Conservation (phyloP, 2,329 filamentous ascomycete species). For the Salinomyces thailandicus region DNA sequence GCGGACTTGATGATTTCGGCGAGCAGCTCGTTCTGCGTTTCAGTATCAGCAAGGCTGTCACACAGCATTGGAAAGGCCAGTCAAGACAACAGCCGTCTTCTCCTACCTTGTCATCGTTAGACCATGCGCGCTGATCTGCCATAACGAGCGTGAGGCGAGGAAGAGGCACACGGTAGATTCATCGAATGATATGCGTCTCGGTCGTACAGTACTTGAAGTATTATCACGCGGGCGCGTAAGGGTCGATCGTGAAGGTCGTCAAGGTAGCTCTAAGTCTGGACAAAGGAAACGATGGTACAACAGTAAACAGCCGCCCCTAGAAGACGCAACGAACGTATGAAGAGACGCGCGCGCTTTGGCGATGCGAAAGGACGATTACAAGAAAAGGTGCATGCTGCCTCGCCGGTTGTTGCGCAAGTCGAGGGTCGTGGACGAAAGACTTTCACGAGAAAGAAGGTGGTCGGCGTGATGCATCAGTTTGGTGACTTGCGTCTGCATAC, state of each 20-base stretch:
- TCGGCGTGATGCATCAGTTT: neutral
- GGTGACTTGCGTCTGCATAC: slow-evolving; percentile 3
- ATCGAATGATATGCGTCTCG: slow-evolving; percentile 21
- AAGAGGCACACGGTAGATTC: slow-evolving; percentile 17
- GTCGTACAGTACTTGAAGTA: slow-evolving; percentile 12
- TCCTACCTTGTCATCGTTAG: slow-evolving; percentile 39
- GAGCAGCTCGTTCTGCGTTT: slow-evolving; percentile 32
- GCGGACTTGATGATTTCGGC: slow-evolving; percentile 43
- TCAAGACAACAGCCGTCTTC: slow-evolving; percentile 7
- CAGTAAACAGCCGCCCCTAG: slow-evolving; percentile 1
- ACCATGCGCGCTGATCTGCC: slow-evolving; percentile 35
- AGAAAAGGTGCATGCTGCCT: neutral
- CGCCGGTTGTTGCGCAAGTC: too few species aligned
- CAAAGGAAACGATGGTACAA: slow-evolving; percentile 8
- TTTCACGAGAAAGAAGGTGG: slow-evolving; percentile 1
- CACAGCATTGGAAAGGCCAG: neutral
- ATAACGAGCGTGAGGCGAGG: slow-evolving; percentile 28
- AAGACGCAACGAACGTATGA: slow-evolving; percentile 1
- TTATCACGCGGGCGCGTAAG: slow-evolving; percentile 9
- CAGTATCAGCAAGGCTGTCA: slow-evolving; percentile 1
- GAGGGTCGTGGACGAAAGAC: slow-evolving; percentile 1
- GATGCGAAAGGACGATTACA: neutral
- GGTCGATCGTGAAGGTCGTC: slow-evolving; percentile 7
- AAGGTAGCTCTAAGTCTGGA: slow-evolving; percentile 3
- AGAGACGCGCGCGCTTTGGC: slow-evolving; percentile 1